Evolutionary conservation across 257 asterid genomes (phyloP).

Genomic region (Phtheirospermum japonicum): DNA sequence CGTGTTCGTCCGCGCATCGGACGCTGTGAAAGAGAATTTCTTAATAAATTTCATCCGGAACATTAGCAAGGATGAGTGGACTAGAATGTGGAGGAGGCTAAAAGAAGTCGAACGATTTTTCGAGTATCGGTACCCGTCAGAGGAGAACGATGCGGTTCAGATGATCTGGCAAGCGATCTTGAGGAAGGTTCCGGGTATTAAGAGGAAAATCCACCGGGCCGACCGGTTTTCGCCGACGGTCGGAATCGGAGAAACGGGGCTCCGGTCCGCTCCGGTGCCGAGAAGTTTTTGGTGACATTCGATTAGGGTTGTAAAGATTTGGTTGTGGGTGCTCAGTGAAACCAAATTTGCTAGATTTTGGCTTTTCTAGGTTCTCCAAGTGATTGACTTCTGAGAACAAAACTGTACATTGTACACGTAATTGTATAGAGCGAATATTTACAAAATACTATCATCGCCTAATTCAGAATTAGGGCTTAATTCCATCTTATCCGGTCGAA

Average conservation of each 20-base stretch:
- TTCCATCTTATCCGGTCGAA: too few relatives aligned
- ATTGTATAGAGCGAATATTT: too few relatives aligned
- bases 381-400: too few relatives aligned
- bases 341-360: too few relatives aligned
- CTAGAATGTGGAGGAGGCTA: conserved; percentile 61
- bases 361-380: too few relatives aligned
- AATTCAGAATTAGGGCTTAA: too few relatives aligned
- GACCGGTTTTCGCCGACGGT: conserved; percentile 33
- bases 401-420: too few relatives aligned
- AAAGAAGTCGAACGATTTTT: conserved; percentile 50
- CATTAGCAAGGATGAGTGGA: conserved; percentile 57
- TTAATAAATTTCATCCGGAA: conserved; percentile 48
- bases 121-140: conserved; percentile 58
- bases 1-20: conserved; percentile 47
- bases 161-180: conserved; percentile 72
- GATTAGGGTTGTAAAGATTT: too few relatives aligned
- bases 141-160: conserved; percentile 62
- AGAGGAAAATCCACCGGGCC: conserved; percentile 37
- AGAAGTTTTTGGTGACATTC: conserved; percentile 44
- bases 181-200: conserved; percentile 52
- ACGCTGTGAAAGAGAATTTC: conserved; percentile 50
- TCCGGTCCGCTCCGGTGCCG: conserved; percentile 41
- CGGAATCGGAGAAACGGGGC: conserved; percentile 30
- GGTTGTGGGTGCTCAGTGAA: too few relatives aligned
- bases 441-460: too few relatives aligned